Base-by-base conservation (phyloP, 1,284 basidiomycete genomes). In the Trichosporon sp. region DNA sequence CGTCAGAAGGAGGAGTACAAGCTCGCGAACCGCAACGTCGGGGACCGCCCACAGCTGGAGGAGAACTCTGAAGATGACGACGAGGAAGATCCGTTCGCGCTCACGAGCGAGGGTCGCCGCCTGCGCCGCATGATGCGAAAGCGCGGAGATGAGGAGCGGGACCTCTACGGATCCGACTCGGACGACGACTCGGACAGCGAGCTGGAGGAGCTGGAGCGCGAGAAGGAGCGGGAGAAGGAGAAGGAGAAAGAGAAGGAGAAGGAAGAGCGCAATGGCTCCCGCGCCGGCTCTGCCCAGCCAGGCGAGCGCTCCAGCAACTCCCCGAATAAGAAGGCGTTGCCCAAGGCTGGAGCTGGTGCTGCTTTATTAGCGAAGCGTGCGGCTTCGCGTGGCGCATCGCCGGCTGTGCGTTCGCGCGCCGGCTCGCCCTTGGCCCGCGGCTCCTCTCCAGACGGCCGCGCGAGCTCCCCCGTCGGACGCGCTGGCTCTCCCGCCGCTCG, bases 1-100 rank as follows among this genome's bases (percentile, higher is more conserved):
- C 76, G 73, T 14, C 77, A 78, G 48, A 80, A 80, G 73, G 77
- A 78, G 61, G 81, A 83, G 72, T 81, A 76, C 67, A 73, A 78
- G 46, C 46, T 79, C 67, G 81, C 81, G 2, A 83, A 83, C 70
- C 78, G 77, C 16, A 82, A 77, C 54, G 77, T 83, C 16, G 82
- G 80, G 31, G 80, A 81, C 71, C 71, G 77, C 4, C 79, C 81
- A 4, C 80, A 83, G 75, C 77, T 82, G 43, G 79, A 76, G 32
- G 73, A 72, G 2, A 74, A 67, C 4, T 69, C 74, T 16, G 79
- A 78, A 2, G 78, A 78, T 11, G 78, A 79, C 19, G 74, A 75
- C 16, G 78, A 78, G 14, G 71, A 74, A 14, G 79, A 81, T 67
- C 69, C 80, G 46, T 79, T 80, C 51, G 74, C 75, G 69, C 69